Percentiles rank a stretch among this genome's conserved stretches.
Evolutionary conservation across 2,329 filamentous ascomycete species (phyloP).

Genomic region (Tolypocladium ophioglossoides): DNA sequence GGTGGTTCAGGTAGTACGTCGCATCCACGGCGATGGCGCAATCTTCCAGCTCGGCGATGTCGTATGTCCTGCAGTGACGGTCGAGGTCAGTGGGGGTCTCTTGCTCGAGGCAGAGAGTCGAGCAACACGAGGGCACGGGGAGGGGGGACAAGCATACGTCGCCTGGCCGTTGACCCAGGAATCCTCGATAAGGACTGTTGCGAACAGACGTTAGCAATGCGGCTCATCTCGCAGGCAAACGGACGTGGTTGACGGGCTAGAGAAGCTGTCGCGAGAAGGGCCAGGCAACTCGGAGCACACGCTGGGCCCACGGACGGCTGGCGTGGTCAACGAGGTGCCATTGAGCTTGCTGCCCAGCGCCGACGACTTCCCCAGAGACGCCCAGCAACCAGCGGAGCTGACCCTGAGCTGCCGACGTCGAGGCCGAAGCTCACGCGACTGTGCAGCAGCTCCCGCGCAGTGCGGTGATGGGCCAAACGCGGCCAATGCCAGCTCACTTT

Average conservation of each 20-base stretch:
- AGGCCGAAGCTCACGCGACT: not conserved
- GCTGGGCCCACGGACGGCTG: not conserved
- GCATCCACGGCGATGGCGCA: slow-evolving; percentile 78
- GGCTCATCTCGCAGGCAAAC: not conserved
- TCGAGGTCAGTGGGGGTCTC: slow-evolving; percentile 9
- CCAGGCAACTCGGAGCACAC: not conserved
- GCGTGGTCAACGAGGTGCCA: not conserved
- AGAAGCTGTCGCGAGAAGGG: not conserved
- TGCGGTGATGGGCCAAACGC: not conserved
- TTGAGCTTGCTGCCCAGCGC: not conserved
- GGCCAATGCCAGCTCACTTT: not conserved
- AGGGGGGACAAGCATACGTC: slow-evolving; percentile 16
- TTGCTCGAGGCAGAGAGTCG: not conserved
- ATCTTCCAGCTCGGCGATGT: slow-evolving; percentile 62
- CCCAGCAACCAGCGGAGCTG: not conserved
- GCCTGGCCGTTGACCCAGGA: slow-evolving; percentile 28
- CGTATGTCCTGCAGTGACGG: slow-evolving; percentile 35
- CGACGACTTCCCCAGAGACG: not conserved
- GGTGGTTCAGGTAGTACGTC: slow-evolving; percentile 72
- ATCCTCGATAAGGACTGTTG: slow-evolving; percentile 26
- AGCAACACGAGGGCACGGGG: not conserved
- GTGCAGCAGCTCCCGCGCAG: not conserved
- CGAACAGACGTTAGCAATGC: slow-evolving; percentile 2
- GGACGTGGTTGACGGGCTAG: not conserved
- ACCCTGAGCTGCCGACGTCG: not conserved